Percentiles rank a stretch among this genome's conserved stretches.
Conservation (phyloP, 2,329 filamentous ascomycete genomes). For the Dothideomycetes sp. region DNA sequence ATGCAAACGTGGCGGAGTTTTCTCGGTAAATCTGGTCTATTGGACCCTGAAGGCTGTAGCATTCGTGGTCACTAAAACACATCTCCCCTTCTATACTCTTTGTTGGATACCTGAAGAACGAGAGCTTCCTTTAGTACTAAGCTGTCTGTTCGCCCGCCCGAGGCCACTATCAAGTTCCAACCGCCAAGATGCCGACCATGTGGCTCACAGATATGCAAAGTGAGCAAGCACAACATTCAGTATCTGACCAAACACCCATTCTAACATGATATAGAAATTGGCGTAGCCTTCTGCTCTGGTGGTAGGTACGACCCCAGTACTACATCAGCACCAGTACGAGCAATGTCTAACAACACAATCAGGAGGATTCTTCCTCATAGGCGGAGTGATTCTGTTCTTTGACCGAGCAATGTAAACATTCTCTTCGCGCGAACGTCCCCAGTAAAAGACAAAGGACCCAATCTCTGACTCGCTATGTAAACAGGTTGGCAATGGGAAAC, state of each 20-base stretch:
- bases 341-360: slow-evolving; percentile 12
- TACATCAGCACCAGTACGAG: slow-evolving; percentile 11
- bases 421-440: slow-evolving; percentile 1
- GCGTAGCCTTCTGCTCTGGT: slow-evolving; percentile 93
- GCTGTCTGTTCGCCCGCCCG: neutral
- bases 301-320: slow-evolving; percentile 50
- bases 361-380: slow-evolving; percentile 87
- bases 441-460: slow-evolving; percentile 12
- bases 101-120: neutral
- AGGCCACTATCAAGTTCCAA: neutral
- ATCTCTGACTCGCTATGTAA: neutral
- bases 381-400: slow-evolving; percentile 94
- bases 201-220: slow-evolving; percentile 95
- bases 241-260: slow-evolving; percentile 11
- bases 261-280: slow-evolving; percentile 57
- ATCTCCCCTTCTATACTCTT: neutral
- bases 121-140: neutral
- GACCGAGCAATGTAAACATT: slow-evolving; percentile 76
- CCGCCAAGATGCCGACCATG: slow-evolving; percentile 63
- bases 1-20: neutral
- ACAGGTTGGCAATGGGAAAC: slow-evolving; percentile 93
- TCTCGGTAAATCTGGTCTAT: neutral
- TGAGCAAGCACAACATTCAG: slow-evolving; percentile 34
- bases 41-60: too few species aligned
- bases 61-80: neutral